Conservation (phyloP, 1,284 basidiomycete species). For the Vanrija humicola region DNA sequence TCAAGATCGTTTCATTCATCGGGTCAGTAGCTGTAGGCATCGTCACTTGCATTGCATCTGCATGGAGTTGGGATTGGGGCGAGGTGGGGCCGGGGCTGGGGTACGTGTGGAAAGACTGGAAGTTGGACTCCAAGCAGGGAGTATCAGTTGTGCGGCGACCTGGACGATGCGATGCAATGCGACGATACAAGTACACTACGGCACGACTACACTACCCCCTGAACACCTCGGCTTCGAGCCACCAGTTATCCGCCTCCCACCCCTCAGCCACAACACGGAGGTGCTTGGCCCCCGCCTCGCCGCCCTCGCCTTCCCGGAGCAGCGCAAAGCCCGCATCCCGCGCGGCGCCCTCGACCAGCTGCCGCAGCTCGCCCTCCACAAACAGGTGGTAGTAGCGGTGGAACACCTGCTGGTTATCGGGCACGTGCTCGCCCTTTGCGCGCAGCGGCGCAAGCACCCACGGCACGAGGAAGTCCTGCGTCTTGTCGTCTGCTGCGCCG, state of each 20-base stretch:
- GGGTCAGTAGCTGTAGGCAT: no score
- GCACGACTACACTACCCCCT: no score
- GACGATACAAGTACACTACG: background rate
- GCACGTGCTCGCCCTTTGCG: background rate
- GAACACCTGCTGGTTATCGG: conserved; percentile 52
- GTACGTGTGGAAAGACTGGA: background rate
- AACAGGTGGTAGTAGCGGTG: conserved; percentile 95
- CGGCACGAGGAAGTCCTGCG: conserved; percentile 64
- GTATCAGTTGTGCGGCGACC: background rate
- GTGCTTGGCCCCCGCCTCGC: conserved; percentile 46
- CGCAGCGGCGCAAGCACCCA: conserved; percentile 54
- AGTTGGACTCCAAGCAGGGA: no score
- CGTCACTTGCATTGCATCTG: conserved; percentile 5
- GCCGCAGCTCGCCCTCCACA: conserved; percentile 66
- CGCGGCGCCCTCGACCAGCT: conserved; percentile 63
- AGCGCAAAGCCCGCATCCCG: conserved; percentile 55
- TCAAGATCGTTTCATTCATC: no score
- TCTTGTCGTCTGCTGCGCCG: conserved; percentile 25
- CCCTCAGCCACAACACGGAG: conserved; percentile 66
- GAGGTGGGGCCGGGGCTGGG: background rate
- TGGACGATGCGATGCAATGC: background rate
- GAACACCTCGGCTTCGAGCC: conserved; percentile 44
- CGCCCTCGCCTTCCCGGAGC: conserved; percentile 6
- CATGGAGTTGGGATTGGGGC: background rate
- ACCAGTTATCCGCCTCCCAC: conserved; percentile 64